Base-by-base conservation (phyloP, 768 basidiomycete species). In the Tylopilus plumbeoviolaceoides region DNA sequence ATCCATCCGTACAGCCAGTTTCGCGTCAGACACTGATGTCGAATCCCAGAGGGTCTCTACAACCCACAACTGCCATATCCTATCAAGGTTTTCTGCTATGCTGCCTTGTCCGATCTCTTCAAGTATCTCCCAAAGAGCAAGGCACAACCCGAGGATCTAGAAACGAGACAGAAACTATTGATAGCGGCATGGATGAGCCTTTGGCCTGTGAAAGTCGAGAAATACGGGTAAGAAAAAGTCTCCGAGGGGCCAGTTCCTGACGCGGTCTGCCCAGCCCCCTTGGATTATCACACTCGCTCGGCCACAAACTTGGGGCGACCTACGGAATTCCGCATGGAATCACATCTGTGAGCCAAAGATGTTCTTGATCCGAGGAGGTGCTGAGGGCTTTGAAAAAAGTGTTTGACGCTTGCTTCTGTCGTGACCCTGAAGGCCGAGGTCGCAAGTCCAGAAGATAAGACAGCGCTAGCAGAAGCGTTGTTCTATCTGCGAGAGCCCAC, bases 321-420 rank as follows among this genome's bases (percentile, higher is more conserved):
- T 91, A 90, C 61, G 70, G 75, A 47, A 89, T 92, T 51, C 86
- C 88, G 20, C 89, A 92, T 64, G 89, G 89, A 9, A 85, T 89
- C 56, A 90, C 89, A 5, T 89, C 88, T n/a, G 87, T 87, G 56
- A 68, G 81, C 61, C 17, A 20, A 35, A 17, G 8, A 2, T 5
- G 5, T 51, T 43, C 44, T 48, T 50, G 17, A 43, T 52, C 44
- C 38, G 43, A 47, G 44, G 41, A 60, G 21, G 12, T 36, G 18
- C 14, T 41, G 6, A 48, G 21, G 21, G 3, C 44, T 41, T 48
- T 31, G 36, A 38, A 48, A n/a, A 89, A 48, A 89, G 87, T 89
- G 88, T 64, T 72, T 89, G 48, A 89, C 87, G 7, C 77, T 90
- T 21, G 78, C 82, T 5, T 78, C 85, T 1, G 82, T 82, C 28